These are phyloP conservation scores for Termitomyces sp. DNA, from an alignment of 768 basidiomycete species.

Conservation along the genomic window DNA sequence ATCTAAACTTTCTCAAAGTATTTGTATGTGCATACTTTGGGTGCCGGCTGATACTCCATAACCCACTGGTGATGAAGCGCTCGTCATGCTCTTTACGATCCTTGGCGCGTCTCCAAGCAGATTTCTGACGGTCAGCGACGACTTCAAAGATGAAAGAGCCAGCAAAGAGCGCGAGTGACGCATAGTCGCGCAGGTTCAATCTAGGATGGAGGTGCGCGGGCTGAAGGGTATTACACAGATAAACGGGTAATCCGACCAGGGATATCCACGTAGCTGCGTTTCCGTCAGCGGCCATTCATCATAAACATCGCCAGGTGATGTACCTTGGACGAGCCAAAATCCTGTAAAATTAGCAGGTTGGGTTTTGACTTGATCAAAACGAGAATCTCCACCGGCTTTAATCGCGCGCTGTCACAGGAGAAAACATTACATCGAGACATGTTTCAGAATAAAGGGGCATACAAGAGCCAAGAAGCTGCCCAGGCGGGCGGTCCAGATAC, in stretches of 20 bases:
- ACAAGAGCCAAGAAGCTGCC: not conserved
- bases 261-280: not conserved
- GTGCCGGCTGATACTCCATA: conserved; percentile 66
- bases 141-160: conserved; percentile 33
- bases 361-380: not conserved
- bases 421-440: not conserved
- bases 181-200: not conserved
- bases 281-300: not conserved
- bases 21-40: conserved; percentile 56
- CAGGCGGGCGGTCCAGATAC: not conserved
- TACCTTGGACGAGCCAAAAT: not conserved
- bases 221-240: not conserved
- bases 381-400: not conserved
- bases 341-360: not conserved
- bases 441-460: not conserved
- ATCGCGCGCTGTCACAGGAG: not conserved
- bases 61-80: conserved; percentile 60
- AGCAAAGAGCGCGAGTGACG: not conserved
- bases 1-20: too few species aligned
- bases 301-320: not conserved
- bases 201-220: not conserved
- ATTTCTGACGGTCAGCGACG: conserved; percentile 62
- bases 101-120: conserved; percentile 53
- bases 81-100: conserved; percentile 63
- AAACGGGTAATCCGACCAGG: not conserved